Conservation (phyloP, 306 rosid species). For the Coriaria nepalensis region DNA sequence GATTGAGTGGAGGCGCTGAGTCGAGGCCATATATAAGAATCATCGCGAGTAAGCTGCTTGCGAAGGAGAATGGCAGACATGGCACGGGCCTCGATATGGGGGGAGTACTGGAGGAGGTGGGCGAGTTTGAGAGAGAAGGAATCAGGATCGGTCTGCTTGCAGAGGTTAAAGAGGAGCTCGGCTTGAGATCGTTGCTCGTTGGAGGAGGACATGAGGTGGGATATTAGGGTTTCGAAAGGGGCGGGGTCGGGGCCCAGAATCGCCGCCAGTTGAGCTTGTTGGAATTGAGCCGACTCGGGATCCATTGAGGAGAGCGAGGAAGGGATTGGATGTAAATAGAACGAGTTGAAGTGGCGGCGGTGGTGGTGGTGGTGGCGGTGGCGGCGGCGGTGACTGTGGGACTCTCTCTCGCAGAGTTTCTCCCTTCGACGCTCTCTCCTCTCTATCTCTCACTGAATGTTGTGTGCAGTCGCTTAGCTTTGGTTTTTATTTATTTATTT, state of each 20-base stretch:
- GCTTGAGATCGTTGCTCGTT: constrained; percentile 90
- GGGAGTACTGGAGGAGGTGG: constrained; percentile 66
- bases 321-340: neutral
- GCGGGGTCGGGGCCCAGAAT: constrained; percentile 76
- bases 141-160: constrained; percentile 90
- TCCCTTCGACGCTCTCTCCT: no score
- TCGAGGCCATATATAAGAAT: constrained; percentile 83
- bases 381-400: neutral
- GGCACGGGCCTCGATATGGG: constrained; percentile 65
- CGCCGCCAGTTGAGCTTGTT: constrained; percentile 72
- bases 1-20: constrained; percentile 47
- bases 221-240: constrained; percentile 69
- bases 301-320: constrained; percentile 33
- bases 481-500: no score
- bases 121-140: constrained; percentile 69
- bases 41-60: constrained; percentile 88
- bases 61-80: constrained; percentile 96
- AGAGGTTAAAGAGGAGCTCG: constrained; percentile 72
- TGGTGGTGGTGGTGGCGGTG: constrained; percentile 17
- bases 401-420: no score
- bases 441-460: no score
- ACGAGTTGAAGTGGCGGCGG: constrained; percentile 16
- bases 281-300: constrained; percentile 67
- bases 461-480: no score
- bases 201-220: constrained; percentile 82